phyloP scores from a whole-genome alignment of 2,329 filamentous ascomycete genomes.

The Ploettnerulaceae sp. region DNA sequence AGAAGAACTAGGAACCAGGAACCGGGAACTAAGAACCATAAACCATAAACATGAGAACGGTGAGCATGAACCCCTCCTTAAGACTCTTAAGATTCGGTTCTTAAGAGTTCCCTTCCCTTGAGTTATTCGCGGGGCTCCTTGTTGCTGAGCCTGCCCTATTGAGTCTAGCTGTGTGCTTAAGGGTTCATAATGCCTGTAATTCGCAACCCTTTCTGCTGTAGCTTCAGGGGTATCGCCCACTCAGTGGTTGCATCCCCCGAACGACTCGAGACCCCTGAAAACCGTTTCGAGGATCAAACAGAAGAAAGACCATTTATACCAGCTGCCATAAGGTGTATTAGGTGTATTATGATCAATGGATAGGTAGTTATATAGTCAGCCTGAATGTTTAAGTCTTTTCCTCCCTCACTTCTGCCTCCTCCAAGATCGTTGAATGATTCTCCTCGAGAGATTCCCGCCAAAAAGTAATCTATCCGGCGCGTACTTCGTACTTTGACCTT shows the following conservation, averaged over 20 bases:
- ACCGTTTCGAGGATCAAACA: constrained; percentile 2
- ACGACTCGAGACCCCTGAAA: constrained; percentile 1
- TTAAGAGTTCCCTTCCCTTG: not conserved
- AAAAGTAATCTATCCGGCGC: not conserved
- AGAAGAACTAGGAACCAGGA: not conserved
- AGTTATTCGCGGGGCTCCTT: constrained; percentile 10
- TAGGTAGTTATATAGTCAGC: constrained; percentile 2
- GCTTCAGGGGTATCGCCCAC: constrained; percentile 2
- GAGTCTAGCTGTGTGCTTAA: not conserved
- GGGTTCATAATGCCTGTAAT: not conserved
- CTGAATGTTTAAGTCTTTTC: not conserved
- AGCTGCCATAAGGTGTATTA: not conserved
- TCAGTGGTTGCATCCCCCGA: no score
- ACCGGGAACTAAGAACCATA: no score
- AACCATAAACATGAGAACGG: no score
- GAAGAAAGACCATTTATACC: not conserved
- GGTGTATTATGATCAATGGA: not conserved
- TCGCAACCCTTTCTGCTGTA: not conserved
- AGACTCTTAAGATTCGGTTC: no score
- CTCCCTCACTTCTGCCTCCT: not conserved
- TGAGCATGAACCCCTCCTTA: no score
- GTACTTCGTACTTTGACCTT: no score
- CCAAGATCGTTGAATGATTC: not conserved
- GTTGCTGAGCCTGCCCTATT: constrained; percentile 4
- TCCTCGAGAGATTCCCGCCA: not conserved